phyloP scores from a whole-genome alignment of 179 eudicot species.

The Carnegiea gigantea region DNA sequence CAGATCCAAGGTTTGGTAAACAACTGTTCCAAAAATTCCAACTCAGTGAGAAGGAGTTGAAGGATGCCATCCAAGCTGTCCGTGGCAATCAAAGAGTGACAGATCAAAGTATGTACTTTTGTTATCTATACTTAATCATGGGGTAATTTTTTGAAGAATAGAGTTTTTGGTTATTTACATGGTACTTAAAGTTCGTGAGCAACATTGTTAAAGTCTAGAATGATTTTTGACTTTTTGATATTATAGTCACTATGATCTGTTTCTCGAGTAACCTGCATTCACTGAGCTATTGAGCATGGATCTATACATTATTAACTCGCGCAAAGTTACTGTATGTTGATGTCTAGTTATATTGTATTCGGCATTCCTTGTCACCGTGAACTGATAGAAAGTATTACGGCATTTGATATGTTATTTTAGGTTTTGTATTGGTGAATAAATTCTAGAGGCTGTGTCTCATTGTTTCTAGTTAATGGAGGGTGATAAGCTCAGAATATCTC shows the following conservation, averaged over 20 bases:
- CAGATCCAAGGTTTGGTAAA: slow-evolving; percentile 83
- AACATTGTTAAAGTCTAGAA: not conserved
- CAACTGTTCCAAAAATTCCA: slow-evolving; percentile 62
- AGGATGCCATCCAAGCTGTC: slow-evolving; percentile 80
- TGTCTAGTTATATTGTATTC: not conserved
- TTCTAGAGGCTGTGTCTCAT: not conserved
- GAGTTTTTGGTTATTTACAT: not conserved
- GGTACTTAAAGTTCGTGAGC: not conserved
- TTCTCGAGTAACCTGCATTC: not conserved
- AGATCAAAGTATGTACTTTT: slow-evolving; percentile 71
- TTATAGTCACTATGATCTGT: not conserved
- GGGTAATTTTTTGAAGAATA: not conserved
- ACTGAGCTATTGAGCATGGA: not conserved
- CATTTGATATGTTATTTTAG: not conserved
- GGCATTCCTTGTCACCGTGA: not conserved
- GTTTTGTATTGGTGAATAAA: not conserved
- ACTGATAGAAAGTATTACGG: not conserved
- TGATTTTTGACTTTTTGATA: not conserved
- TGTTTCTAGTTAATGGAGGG: not conserved
- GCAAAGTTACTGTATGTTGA: not conserved
- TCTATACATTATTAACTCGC: too few relatives aligned
- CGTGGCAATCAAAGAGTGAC: slow-evolving; percentile 96
- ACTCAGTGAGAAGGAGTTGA: slow-evolving; percentile 76
- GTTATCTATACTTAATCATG: not conserved
- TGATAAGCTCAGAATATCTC: not conserved